Conservation (phyloP, 192 early-diverging fungal species). For the Podila horticola region DNA sequence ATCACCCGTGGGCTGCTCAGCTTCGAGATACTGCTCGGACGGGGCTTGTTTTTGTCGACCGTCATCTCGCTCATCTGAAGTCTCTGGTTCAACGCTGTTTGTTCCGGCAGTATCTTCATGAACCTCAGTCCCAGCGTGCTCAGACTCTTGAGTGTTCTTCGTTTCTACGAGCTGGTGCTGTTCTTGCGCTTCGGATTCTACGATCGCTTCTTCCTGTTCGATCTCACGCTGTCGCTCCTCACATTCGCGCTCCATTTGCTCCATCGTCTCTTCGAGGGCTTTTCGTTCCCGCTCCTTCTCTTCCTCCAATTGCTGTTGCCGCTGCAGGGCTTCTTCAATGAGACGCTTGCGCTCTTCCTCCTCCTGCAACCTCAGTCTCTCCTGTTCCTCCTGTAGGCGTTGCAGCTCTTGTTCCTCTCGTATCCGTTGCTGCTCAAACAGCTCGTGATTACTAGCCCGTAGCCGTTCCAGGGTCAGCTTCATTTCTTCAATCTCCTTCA, state of each 20-base stretch:
- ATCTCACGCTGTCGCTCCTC: conserved; percentile 3
- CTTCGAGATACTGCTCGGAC: neutral
- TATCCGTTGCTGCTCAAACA: conserved; percentile 35
- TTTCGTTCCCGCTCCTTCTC: neutral
- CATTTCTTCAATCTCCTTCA: conserved; percentile 56
- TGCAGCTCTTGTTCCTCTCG: conserved; percentile 14
- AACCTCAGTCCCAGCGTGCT: neutral
- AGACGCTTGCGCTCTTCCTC: neutral
- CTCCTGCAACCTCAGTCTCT: neutral
- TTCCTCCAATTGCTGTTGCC: neutral
- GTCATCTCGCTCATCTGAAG: neutral
- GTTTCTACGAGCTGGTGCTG: neutral
- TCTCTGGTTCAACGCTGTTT: neutral
- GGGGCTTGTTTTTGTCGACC: neutral
- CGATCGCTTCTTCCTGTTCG: neutral
- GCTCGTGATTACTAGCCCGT: conserved; percentile 29
- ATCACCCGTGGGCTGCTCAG: too few relatives aligned
- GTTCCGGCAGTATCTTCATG: neutral
- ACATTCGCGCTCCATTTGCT: neutral
- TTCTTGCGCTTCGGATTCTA: neutral
- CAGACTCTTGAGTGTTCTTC: neutral
- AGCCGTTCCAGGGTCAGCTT: conserved; percentile 43
- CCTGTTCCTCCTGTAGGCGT: neutral
- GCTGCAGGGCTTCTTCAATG: neutral
- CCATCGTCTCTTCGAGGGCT: conserved; percentile 1